Base-by-base conservation (phyloP, 2,329 filamentous ascomycete species). In the Pseudogymnoascus sp. region DNA sequence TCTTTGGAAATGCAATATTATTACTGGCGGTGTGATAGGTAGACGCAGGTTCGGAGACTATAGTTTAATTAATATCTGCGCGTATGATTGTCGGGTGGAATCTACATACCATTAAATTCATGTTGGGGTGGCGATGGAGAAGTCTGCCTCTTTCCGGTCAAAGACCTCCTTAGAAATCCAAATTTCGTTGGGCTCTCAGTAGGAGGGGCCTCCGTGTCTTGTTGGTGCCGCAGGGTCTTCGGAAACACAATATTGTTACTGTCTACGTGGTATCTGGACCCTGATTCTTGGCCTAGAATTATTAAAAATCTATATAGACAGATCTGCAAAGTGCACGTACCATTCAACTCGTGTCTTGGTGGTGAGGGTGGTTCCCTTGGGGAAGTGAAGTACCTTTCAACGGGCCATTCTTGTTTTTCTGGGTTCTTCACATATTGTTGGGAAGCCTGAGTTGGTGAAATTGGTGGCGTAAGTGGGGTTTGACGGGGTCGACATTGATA, bases 401-500 rank as follows among this genome's bases (percentile, higher is more conserved):
- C 28, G 28, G 49, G 49, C 49, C 49, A 55, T 55, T n/a, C 4
- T 33, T 55, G n/a, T 14, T 33, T 11, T 21, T 55, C 49, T 33
- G 49, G 25, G 12, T 33, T 25, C 49, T 33, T 18, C n/a, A 18
- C 49, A 18, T 33, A 7, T 33, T 55, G 49, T 33, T 55, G 28
- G 49, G 49, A 55, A 33, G 49, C 49, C 16, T 4, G 49, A 55
- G 49, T 55, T 55, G 49, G 49, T 18, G 49, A 55, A n/a, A 55
- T 55, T 55, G 49, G 49, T 33, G 49, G 49, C 11, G 49, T 55
- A 55, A 55, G 49, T 33, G 49, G 49, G n/a, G 49, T 55, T 55
- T 55, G 28, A 31, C 49, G 49, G 33, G 28, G 28, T 18, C 25
- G 49, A 55, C 33, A 55, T 55, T 55, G 28, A 33, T 52, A 52